Percentiles rank a stretch among this genome's conserved stretches.
Evolutionary conservation across 202 grass and related monocot genomes (phyloP).

Genomic region (Miscanthus sacchariflorus): DNA sequence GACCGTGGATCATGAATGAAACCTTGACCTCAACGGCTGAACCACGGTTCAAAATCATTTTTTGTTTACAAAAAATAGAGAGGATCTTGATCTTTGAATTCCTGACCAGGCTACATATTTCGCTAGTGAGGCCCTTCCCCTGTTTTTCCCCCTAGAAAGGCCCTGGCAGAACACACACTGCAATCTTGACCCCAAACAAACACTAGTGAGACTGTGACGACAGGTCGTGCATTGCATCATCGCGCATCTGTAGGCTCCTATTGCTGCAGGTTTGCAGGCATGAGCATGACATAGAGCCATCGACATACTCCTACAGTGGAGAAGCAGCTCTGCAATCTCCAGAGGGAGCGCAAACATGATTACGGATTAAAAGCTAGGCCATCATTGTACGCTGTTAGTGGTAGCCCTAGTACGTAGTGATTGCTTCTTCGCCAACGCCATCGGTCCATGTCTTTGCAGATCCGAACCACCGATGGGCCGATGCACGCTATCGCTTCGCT

Average conservation of each 20-base stretch:
- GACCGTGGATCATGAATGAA: constrained; percentile 30
- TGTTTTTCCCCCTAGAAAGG: background rate
- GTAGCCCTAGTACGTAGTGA: background rate
- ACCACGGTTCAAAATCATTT: background rate
- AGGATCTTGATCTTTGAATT: constrained; percentile 3
- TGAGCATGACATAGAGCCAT: background rate
- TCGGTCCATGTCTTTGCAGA: background rate
- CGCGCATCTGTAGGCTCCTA: no score
- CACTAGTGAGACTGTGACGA: background rate
- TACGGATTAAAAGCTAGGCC: constrained; percentile 48
- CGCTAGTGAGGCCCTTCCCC: background rate
- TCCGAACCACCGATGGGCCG: no score
- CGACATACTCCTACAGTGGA: background rate
- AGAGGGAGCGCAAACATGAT: constrained; percentile 26
- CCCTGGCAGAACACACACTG: background rate
- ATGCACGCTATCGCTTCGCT: background rate
- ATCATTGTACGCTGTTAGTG: constrained; percentile 36
- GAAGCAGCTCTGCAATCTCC: background rate
- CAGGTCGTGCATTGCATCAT: background rate
- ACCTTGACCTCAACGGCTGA: background rate
- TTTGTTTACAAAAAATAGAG: background rate
- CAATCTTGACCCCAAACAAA: background rate
- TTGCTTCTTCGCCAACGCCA: background rate
- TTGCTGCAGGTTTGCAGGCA: background rate
- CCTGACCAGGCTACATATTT: constrained; percentile 5